Evolutionary conservation across 768 basidiomycete genomes (phyloP), one percentile per base, ranked within the genome.

Genomic region (Suillus lakei): DNA sequence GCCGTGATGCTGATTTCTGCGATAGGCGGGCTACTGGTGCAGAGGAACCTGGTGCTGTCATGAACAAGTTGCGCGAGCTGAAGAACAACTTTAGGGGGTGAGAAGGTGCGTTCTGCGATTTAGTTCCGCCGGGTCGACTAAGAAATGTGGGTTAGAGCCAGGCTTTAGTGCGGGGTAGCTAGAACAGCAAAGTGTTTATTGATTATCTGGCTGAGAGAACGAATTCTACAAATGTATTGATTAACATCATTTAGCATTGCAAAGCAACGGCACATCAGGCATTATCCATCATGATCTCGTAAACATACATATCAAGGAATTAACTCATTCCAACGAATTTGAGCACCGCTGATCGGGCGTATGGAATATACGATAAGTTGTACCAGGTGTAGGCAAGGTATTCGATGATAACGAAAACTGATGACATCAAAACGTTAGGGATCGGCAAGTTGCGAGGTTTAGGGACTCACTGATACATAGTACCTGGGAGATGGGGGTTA

Each of bases 361-460:
- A 97, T 3, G 96, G 96, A 70, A 98, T 94, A 80, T 96, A 98
- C 8, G 90, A 91, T 36, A 92, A 78, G 60, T 85, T 88, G 76
- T 92, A 96, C 95, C 95, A 98, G 26, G 91, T 88, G 78, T 91
- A 97, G 7, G 95, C 96, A 64, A 97, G 83, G 77, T 93, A 97
- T 77, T 96, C 90, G 76, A 98, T 81, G 78, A 97, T 84, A 65
- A 98, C 96, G 76, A 98, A 93, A 64, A 95, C 93, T 93, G 78
- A 54, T 48, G 44, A 16, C 15, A 34, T 10, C 26, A 4, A 60
- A 2, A 61, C 10, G 10, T 59, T 28, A 41, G 23, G 38, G 10
- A 21, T 39, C 26, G 58, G 26, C 38, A 59, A 41, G 10, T 21
- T 26, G 8, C 34, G 28, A 39, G 18, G 38, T 28, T 28, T 30